phyloP scores from a whole-genome alignment of 2,329 filamentous ascomycete genomes.

The Clonostachys chloroleuca region DNA sequence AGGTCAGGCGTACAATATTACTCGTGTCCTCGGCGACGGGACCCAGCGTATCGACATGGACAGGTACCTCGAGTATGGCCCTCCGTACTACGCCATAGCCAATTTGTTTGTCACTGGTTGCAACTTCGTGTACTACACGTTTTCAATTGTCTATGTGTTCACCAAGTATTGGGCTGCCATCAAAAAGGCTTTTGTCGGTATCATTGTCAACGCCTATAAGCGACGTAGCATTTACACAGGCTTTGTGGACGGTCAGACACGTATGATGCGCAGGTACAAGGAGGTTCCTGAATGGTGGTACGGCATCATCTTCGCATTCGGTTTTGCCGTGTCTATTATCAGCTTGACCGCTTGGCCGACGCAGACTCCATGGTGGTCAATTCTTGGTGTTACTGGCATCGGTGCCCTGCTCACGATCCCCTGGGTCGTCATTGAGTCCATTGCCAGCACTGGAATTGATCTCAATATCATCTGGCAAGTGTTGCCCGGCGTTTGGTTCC shows the following conservation, averaged over 20 bases:
- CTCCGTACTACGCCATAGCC: conserved; percentile 23
- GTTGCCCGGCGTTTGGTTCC: conserved; percentile 22
- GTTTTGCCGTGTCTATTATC: conserved; percentile 10
- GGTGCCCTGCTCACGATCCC: conserved; percentile 39
- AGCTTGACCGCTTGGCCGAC: conserved; percentile 13
- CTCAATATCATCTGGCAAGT: conserved; percentile 45
- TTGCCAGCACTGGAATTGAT: conserved; percentile 39
- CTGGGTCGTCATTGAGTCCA: conserved; percentile 32
- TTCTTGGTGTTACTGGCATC: conserved; percentile 42
- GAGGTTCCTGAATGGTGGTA: conserved; percentile 47
- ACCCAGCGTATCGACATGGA: conserved; percentile 21
- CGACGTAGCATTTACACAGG: conserved; percentile 30
- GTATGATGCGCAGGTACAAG: conserved; percentile 34
- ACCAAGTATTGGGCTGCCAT: conserved; percentile 26
- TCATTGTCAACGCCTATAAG: conserved; percentile 12
- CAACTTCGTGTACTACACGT: conserved; percentile 23
- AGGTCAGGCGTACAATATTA: conserved; percentile 31
- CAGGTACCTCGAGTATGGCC: conserved; percentile 26
- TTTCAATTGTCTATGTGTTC: conserved; percentile 26
- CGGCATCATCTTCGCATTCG: conserved; percentile 7
- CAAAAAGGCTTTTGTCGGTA: conserved; percentile 20
- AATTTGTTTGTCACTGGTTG: conserved; percentile 21
- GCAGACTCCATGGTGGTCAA: conserved; percentile 36
- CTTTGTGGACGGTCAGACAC: conserved; percentile 34
- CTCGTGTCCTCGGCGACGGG: conserved; percentile 31